Conservation (phyloP, 495 filamentous ascomycete species). For the Podospora didyma region DNA sequence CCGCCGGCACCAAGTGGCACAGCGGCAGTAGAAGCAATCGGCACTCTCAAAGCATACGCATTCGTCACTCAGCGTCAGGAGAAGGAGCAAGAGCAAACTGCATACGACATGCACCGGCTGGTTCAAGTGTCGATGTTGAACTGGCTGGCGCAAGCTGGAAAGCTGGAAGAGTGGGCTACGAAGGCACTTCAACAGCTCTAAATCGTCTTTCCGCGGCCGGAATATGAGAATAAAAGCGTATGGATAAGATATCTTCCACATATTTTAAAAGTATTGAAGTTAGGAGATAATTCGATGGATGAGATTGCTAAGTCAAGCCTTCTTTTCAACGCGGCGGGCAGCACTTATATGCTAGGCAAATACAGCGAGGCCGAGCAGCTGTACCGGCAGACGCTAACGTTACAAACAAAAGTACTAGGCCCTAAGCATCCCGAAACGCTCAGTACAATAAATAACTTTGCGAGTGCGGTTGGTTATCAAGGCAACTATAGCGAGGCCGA, state of each 20-base stretch:
- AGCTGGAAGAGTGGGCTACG: constrained; percentile 24
- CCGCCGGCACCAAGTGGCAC: neutral
- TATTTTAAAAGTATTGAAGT: constrained; percentile 22
- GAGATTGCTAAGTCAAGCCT: neutral
- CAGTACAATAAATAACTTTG: constrained; percentile 14
- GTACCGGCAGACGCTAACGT: constrained; percentile 8
- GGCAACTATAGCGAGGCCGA: constrained; percentile 16
- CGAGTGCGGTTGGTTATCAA: constrained; percentile 7
- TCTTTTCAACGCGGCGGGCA: constrained; percentile 9
- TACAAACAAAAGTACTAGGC: constrained; percentile 1
- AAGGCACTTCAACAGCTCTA: constrained; percentile 24
- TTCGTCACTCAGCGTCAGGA: constrained; percentile 30
- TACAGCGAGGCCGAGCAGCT: constrained; percentile 19
- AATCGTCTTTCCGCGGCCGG: constrained; percentile 27
- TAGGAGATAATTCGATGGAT: neutral
- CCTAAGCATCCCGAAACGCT: constrained; percentile 10
- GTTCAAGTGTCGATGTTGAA: constrained; percentile 40
- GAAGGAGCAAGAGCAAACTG: neutral
- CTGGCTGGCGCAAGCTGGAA: constrained; percentile 35
- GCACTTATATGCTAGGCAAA: constrained; percentile 9
- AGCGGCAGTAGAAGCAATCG: constrained; percentile 29
- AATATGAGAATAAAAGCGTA: constrained; percentile 26
- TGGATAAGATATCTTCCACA: constrained; percentile 38
- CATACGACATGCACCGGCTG: constrained; percentile 40
- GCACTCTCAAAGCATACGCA: constrained; percentile 37